Conservation (phyloP, 768 basidiomycete genomes). For the Tylopilus cervinicoccineus region DNA sequence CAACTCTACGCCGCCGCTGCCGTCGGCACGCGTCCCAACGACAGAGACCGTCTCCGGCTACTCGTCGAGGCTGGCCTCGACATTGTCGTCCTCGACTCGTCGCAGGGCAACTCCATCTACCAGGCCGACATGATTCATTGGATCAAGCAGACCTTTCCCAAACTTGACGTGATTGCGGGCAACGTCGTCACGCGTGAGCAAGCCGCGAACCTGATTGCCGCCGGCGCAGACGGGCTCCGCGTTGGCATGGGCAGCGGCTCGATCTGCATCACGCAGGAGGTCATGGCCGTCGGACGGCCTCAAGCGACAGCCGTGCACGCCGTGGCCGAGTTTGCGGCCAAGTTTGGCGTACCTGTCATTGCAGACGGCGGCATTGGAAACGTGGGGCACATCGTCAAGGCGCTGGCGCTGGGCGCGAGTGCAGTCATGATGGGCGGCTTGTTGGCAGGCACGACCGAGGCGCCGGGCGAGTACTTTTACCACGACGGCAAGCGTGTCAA, state of each 20-base stretch:
- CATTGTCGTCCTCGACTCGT: slow-evolving; percentile 92
- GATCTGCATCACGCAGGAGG: slow-evolving; percentile 99
- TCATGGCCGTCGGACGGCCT: slow-evolving; percentile 98
- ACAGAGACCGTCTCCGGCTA: slow-evolving; percentile 77
- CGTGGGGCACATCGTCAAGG: slow-evolving; percentile 97
- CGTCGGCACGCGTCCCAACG: slow-evolving; percentile 86
- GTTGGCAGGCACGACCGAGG: slow-evolving; percentile 93
- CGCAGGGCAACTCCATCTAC: slow-evolving; percentile 92
- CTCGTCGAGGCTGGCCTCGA: slow-evolving; percentile 95
- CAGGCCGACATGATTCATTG: slow-evolving; percentile 93
- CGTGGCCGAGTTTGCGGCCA: slow-evolving; percentile 88
- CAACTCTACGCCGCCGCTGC: slow-evolving; percentile 97
- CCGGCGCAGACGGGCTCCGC: slow-evolving; percentile 93
- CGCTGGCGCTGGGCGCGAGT: slow-evolving; percentile 86
- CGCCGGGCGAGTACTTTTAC: slow-evolving; percentile 98
- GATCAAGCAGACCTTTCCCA: slow-evolving; percentile 84
- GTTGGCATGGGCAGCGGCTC: slow-evolving; percentile 98
- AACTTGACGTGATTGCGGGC: slow-evolving; percentile 91
- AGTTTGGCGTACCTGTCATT: slow-evolving; percentile 94
- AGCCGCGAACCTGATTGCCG: slow-evolving; percentile 88
- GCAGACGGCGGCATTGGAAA: slow-evolving; percentile 96
- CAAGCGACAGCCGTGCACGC: slow-evolving; percentile 98
- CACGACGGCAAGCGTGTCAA: slow-evolving; percentile 99
- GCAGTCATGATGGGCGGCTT: slow-evolving; percentile 99
- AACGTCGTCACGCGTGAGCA: slow-evolving; percentile 99